A percentile compares a stretch with the other conserved stretches of the same genome.
phyloP scores from a whole-genome alignment of 1,284 basidiomycete genomes.

The Ganoderma boninense region DNA sequence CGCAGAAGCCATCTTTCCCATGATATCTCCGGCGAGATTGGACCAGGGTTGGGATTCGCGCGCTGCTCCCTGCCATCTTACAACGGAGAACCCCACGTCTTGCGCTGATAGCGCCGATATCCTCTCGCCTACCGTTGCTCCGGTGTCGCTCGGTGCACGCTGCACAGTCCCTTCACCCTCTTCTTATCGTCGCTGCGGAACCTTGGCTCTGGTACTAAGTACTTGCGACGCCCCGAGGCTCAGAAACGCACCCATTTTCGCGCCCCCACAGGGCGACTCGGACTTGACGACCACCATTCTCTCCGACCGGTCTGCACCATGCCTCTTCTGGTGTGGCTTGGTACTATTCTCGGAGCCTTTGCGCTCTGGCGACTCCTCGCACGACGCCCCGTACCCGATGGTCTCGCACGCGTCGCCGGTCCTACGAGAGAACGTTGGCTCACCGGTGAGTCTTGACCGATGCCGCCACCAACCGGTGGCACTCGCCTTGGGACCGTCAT shows the following conservation, averaged over 20 bases:
- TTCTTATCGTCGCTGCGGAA: neutral
- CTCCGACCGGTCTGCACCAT: neutral
- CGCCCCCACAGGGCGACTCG: neutral
- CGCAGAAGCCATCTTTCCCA: neutral
- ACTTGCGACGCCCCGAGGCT: neutral
- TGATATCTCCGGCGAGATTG: neutral
- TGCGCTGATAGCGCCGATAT: neutral
- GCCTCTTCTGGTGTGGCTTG: neutral
- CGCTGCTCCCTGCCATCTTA: neutral
- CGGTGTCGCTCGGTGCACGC: neutral
- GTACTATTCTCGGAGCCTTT: neutral
- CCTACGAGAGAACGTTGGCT: constrained; percentile 10
- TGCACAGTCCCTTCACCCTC: neutral
- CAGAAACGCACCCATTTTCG: neutral
- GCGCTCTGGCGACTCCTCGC: neutral
- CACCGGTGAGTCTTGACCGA: constrained; percentile 14
- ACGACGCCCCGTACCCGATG: neutral
- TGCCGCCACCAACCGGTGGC: neutral
- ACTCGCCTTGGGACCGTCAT: neutral
- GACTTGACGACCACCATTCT: neutral
- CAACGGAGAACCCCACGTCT: neutral
- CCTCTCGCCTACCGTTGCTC: neutral
- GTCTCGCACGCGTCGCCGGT: constrained; percentile 9
- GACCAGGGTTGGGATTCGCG: neutral
- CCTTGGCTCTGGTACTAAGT: neutral